These are phyloP conservation scores for Arthrobotrys sinensis DNA, from an alignment of 2,329 filamentous ascomycete species.

Conservation along the genomic window DNA sequence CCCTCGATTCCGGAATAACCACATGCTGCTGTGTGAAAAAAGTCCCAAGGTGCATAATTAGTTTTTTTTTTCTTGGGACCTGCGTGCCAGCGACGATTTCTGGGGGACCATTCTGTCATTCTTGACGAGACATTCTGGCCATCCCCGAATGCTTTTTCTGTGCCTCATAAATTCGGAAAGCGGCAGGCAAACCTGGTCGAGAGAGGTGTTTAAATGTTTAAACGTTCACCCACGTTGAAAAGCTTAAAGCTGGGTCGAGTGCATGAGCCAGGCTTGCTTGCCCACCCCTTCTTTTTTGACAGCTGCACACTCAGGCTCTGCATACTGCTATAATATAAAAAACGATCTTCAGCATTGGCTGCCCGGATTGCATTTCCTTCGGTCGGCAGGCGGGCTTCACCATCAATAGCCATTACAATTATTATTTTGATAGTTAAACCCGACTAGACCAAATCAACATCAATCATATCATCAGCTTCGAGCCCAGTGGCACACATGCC, in stretches of 20 bases:
- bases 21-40: slow-evolving; percentile 25
- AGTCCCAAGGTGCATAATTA: slow-evolving; percentile 6
- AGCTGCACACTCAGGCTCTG: slow-evolving; percentile 48
- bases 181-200: slow-evolving; percentile 27
- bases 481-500: slow-evolving; percentile 50
- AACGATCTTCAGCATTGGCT: slow-evolving; percentile 40
- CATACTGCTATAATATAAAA: slow-evolving; percentile 23
- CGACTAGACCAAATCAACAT: slow-evolving; percentile 9
- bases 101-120: slow-evolving; percentile 41
- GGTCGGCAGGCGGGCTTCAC: slow-evolving; percentile 52
- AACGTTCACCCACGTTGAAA: slow-evolving; percentile 41
- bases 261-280: slow-evolving; percentile 29
- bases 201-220: slow-evolving; percentile 21
- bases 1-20: slow-evolving; percentile 24
- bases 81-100: slow-evolving; percentile 23
- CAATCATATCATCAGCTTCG: slow-evolving; percentile 23
- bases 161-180: slow-evolving; percentile 50
- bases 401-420: background rate
- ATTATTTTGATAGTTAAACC: background rate
- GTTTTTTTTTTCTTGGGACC: slow-evolving; percentile 13
- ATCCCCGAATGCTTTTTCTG: slow-evolving; percentile 28
- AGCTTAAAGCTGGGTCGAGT: slow-evolving; percentile 44
- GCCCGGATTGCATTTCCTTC: slow-evolving; percentile 59
- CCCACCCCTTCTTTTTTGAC: slow-evolving; percentile 49
- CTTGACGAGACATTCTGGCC: slow-evolving; percentile 56